Percentiles rank a stretch among this genome's conserved stretches.
phyloP scores from a whole-genome alignment of 192 early-diverging fungal genomes.

The Entomortierella parvispora region DNA sequence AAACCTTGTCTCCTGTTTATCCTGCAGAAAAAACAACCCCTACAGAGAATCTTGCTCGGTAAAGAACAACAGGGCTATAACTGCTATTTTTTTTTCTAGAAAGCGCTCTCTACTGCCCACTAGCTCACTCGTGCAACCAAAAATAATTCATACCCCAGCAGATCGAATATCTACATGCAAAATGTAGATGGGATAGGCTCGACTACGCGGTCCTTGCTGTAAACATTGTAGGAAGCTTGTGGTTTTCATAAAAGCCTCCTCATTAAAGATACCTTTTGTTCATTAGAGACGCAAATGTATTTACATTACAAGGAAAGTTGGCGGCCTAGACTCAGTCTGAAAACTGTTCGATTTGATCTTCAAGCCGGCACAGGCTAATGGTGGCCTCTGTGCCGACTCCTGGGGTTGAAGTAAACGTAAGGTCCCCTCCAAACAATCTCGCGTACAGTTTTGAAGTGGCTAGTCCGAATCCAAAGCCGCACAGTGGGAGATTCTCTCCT shows the following conservation, averaged over 20 bases:
- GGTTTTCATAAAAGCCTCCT: neutral
- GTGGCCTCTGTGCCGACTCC: slow-evolving; percentile 32
- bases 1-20: no score
- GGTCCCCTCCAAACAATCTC: slow-evolving; percentile 36
- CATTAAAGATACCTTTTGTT: neutral
- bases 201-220: neutral
- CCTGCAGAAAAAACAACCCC: no score
- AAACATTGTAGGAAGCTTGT: neutral
- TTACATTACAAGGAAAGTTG: neutral
- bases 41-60: no score
- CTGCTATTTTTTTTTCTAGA: no score
- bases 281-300: neutral
- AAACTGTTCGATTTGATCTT: slow-evolving; percentile 42
- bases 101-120: no score
- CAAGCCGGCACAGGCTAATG: slow-evolving; percentile 20
- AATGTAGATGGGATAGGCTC: no score
- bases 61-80: no score
- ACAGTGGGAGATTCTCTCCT: slow-evolving; percentile 45
- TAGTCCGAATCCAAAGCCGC: slow-evolving; percentile 47
- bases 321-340: neutral
- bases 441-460: slow-evolving; percentile 51
- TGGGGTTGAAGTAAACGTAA: slow-evolving; percentile 21
- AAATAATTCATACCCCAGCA: no score
- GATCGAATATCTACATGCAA: no score
- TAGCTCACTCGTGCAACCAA: no score